Percentiles rank a stretch among this genome's conserved stretches.
These are phyloP conservation scores for Hypoxylon fuscum DNA, from an alignment of 495 filamentous ascomycete genomes.

Conservation along the genomic window DNA sequence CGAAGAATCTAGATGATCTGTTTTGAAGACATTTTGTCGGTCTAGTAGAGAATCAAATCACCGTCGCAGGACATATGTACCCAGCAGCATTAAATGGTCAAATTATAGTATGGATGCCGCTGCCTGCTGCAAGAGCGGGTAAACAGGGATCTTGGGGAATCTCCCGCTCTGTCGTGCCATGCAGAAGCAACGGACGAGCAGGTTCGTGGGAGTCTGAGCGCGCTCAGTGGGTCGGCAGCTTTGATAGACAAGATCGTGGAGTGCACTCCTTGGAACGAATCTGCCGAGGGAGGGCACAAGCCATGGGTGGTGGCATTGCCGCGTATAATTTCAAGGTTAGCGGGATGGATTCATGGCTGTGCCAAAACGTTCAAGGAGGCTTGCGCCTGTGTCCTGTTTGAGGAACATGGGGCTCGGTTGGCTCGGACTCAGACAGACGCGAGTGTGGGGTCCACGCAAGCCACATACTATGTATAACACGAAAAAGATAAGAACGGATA, in stretches of 20 bases:
- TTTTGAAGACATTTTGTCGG: conserved; percentile 5
- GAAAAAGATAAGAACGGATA: conserved; percentile 37
- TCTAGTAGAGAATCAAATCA: background rate
- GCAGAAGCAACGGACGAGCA: conserved; percentile 45
- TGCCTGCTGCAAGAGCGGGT: conserved; percentile 46
- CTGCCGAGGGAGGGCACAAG: conserved; percentile 41
- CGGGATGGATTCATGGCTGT: conserved; percentile 32
- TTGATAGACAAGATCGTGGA: conserved; percentile 46
- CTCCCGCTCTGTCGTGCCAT: conserved; percentile 47
- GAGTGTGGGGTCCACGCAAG: conserved; percentile 39
- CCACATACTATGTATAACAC: conserved; percentile 45
- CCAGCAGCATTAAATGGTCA: conserved; percentile 4
- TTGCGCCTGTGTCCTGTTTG: conserved; percentile 23
- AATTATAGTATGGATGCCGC: conserved; percentile 34
- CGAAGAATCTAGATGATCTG: background rate
- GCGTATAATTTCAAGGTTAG: conserved; percentile 4
- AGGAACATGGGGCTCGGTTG: conserved; percentile 28
- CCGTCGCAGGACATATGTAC: conserved; percentile 12
- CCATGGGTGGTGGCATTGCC: conserved; percentile 37
- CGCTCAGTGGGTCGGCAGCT: conserved; percentile 34
- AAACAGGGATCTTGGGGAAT: conserved; percentile 46
- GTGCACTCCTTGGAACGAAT: conserved; percentile 46
- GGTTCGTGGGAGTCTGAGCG: conserved; percentile 31
- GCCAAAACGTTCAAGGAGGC: conserved; percentile 28
- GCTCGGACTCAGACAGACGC: conserved; percentile 25